Percentiles rank a stretch among this genome's conserved stretches.
Conservation (phyloP, 2,329 filamentous ascomycete genomes). For the Dichotomopilus funicola region DNA sequence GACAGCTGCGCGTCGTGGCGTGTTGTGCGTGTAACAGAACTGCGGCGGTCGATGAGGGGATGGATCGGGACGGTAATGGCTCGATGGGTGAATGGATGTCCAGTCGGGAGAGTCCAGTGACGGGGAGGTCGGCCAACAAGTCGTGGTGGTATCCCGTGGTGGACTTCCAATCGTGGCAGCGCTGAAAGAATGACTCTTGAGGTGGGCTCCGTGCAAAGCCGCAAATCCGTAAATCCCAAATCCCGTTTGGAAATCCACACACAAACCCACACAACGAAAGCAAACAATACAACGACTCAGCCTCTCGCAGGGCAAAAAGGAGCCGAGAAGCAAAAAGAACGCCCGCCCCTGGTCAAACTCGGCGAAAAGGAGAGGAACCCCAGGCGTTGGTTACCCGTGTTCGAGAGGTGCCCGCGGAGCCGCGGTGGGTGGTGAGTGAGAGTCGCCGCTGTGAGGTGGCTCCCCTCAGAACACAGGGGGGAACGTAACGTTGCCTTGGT, state of each 20-base stretch:
- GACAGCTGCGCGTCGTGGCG: background rate
- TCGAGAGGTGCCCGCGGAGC: background rate
- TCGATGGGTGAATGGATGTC: background rate
- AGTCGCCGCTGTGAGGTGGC: slow-evolving; percentile 1
- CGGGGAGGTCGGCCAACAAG: too few relatives aligned
- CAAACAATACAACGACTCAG: background rate
- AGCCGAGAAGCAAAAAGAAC: background rate
- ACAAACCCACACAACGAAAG: too few relatives aligned
- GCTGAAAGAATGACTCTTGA: background rate
- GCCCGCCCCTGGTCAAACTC: slow-evolving; percentile 6
- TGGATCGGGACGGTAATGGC: too few relatives aligned
- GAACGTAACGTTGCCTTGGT: slow-evolving; percentile 24
- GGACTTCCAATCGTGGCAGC: background rate
- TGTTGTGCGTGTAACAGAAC: slow-evolving; percentile 13
- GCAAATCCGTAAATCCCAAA: too few relatives aligned
- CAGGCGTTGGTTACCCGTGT: background rate
- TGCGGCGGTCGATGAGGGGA: background rate
- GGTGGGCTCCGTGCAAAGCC: too few relatives aligned
- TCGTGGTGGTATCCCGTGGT: too few relatives aligned
- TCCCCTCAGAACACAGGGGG: slow-evolving; percentile 6
- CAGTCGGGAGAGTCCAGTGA: too few relatives aligned
- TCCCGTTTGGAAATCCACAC: too few relatives aligned
- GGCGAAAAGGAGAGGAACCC: slow-evolving; percentile 1
- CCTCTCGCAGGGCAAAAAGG: slow-evolving; percentile 1
- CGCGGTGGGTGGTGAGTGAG: too few relatives aligned